A percentile compares a stretch with the other conserved stretches of the same genome.
phyloP scores from a whole-genome alignment of 192 early-diverging fungal genomes.

The Geranomyces michiganensis region DNA sequence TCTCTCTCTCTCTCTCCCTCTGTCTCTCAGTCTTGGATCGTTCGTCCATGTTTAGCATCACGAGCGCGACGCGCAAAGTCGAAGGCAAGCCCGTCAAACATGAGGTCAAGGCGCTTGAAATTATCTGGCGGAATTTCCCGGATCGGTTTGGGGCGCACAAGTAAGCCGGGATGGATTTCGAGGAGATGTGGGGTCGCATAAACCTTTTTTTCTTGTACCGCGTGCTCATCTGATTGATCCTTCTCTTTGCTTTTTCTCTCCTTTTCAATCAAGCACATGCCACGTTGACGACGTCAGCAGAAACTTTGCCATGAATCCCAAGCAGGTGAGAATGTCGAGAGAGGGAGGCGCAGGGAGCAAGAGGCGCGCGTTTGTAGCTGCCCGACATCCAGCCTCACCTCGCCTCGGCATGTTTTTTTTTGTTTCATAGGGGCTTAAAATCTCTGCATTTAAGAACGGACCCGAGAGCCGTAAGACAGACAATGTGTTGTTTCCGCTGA shows the following conservation, averaged over 20 bases:
- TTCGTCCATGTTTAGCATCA: constrained; percentile 70
- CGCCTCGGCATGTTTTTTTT: neutral
- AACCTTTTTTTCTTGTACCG: too few relatives aligned
- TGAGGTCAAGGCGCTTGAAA: constrained; percentile 71
- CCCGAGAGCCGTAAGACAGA: constrained; percentile 51
- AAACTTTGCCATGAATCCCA: constrained; percentile 77
- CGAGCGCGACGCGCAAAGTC: constrained; percentile 34
- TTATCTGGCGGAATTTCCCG: constrained; percentile 39
- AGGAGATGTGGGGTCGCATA: too few relatives aligned
- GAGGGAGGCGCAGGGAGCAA: too few relatives aligned
- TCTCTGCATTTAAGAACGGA: constrained; percentile 64
- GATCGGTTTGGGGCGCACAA: constrained; percentile 20
- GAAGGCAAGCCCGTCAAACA: constrained; percentile 59
- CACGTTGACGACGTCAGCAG: constrained; percentile 74
- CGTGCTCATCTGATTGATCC: too few relatives aligned
- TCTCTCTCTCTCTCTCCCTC: neutral
- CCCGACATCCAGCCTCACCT: too few relatives aligned
- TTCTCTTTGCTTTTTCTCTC: neutral
- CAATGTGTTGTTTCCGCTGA: constrained; percentile 60
- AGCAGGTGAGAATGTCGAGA: constrained; percentile 49
- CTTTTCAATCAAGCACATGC: constrained; percentile 58
- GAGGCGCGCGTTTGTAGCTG: too few relatives aligned
- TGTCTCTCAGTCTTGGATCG: constrained; percentile 70
- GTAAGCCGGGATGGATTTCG: too few relatives aligned
- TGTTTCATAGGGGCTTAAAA: constrained; percentile 59